phyloP scores from a whole-genome alignment of 2,329 filamentous ascomycete genomes.

The Calonectria pauciramosa region DNA sequence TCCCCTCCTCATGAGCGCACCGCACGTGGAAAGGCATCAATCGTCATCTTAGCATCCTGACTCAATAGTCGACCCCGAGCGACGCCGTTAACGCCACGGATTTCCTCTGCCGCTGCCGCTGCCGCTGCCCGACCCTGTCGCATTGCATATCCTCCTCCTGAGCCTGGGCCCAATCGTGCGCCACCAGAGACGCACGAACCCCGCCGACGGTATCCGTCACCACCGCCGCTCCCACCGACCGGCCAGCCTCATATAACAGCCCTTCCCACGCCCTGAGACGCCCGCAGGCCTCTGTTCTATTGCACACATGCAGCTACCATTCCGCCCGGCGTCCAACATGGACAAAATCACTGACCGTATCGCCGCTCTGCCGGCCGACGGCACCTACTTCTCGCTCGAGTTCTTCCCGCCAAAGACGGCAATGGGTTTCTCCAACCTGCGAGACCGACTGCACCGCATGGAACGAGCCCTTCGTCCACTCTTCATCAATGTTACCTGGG shows the following conservation, averaged over 20 bases:
- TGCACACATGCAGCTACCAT: conserved; percentile 13
- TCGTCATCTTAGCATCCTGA: neutral
- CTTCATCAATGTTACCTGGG: conserved; percentile 98
- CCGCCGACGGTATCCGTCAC: conserved; percentile 35
- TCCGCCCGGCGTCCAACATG: conserved; percentile 60
- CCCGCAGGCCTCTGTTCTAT: neutral
- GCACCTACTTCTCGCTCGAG: conserved; percentile 94
- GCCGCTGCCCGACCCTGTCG: neutral
- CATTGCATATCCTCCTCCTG: neutral
- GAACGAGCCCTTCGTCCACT: conserved; percentile 89
- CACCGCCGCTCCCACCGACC: neutral
- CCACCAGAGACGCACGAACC: conserved; percentile 18
- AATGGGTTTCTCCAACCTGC: conserved; percentile 95
- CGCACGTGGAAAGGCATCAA: conserved; percentile 12
- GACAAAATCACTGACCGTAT: conserved; percentile 97
- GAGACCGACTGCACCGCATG: conserved; percentile 95
- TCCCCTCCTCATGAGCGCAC: conserved; percentile 35
- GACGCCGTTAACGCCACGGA: neutral
- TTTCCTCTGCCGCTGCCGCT: neutral
- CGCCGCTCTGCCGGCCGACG: conserved; percentile 84
- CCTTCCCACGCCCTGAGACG: neutral
- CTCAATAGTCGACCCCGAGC: neutral
- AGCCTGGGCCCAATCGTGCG: conserved; percentile 11
- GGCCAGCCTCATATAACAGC: neutral
- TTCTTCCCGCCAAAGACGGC: conserved; percentile 99